A percentile compares a stretch with the other conserved stretches of the same genome.
phyloP scores from a whole-genome alignment of 441 rosid species.

The Croton laevigatus region DNA sequence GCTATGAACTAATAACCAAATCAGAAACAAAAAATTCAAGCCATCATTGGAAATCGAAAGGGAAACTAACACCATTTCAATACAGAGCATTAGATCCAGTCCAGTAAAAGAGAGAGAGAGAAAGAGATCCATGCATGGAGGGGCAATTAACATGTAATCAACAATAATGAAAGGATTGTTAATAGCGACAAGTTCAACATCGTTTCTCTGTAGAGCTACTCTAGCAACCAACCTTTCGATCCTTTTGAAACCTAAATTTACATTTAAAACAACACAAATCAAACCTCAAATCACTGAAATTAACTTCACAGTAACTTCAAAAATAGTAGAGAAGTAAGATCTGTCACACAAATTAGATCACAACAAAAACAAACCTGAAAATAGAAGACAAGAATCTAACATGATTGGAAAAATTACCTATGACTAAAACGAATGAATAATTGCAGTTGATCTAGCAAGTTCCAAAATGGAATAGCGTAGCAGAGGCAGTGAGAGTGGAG shows the following conservation, averaged over 20 bases:
- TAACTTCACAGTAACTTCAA: not conserved
- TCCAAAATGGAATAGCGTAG: not conserved
- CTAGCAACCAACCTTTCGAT: constrained; percentile 58
- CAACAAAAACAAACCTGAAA: not conserved
- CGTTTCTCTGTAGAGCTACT: constrained; percentile 47
- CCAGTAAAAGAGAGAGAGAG: not conserved
- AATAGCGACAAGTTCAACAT: constrained; percentile 61
- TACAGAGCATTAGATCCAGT: not conserved
- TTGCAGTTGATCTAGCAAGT: not conserved
- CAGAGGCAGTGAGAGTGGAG: not conserved
- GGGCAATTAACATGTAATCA: constrained; percentile 40
- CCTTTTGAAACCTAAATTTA: constrained; percentile 48
- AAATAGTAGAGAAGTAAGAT: not conserved
- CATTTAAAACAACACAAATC: not conserved
- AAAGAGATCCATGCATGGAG: not conserved
- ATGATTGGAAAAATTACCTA: constrained; percentile 26
- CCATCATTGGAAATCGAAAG: too few species aligned
- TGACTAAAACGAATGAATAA: constrained; percentile 4
- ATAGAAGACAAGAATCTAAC: not conserved
- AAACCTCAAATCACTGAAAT: constrained; percentile 7
- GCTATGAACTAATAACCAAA: too few species aligned
- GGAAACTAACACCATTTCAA: constrained; percentile 6
- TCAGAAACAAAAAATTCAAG: too few species aligned
- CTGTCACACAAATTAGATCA: constrained; percentile 18
- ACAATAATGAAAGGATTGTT: constrained; percentile 54